Base-by-base conservation (phyloP, 1,284 basidiomycete species). In the Stygiomarasmius scandens region DNA sequence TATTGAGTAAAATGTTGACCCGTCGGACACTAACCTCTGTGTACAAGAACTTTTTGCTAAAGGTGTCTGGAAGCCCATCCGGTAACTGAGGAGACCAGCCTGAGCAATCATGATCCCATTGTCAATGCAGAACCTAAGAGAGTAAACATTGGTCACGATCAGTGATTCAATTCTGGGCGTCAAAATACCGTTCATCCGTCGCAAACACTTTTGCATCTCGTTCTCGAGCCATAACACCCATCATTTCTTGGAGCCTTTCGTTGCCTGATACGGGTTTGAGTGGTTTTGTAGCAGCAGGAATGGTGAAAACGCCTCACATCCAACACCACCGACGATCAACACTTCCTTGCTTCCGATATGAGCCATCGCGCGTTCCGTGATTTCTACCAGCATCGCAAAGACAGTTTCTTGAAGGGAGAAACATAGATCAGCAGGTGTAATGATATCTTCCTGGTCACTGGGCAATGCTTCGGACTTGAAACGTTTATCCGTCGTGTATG, bases 61-160 rank as follows among this genome's bases (percentile, higher is more conserved):
- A 2, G 89, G 83, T 1, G 94, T 97, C 48, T 75, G 74, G 62
- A 87, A 82, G n/a, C 96, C 96, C 95, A 97, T 98, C 5, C 97
- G 83, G 72, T 87, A 94, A 58, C 90, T 88, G 38, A 99, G 79
- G 49, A 99, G 78, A 24, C 96, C 96, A 1, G 97, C 97, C 72
- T 99, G 97, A 1, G 97, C 97, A 57, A 99, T 99, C 97, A 99
- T 99, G 68, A 99, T 96, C 2, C 97, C 97, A 68, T 99, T 99
- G 74, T 99, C 97, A 61, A 99, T 98, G 73, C 96, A 98, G 74
- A 97, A 98, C 55, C 95, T 96, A 64, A 5, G 54, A 46, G 38
- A 16, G 47, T 32, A 5, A 52, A 38, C 53, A 49, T 60, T 24
- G 46, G 44, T 60, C 19, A 41, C 50, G 32, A 10, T 4, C n/a